Conservation (phyloP, 768 basidiomycete species). For the Mrakia hoshinonis region DNA sequence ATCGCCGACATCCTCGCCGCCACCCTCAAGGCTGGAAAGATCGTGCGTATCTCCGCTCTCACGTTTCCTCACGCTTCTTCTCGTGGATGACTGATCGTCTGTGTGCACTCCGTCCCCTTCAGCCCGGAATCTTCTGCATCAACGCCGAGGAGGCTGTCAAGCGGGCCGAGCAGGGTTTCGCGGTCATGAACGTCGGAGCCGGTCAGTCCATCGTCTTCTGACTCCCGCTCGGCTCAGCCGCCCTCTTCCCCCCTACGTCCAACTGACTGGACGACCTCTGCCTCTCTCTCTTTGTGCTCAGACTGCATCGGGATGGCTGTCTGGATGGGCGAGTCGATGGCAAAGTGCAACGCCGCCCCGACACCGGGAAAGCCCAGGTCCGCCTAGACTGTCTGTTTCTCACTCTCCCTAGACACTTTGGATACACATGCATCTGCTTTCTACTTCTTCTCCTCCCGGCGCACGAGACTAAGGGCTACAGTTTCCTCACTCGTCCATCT, state of each 20-base stretch:
- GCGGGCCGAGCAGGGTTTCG: conserved; percentile 32
- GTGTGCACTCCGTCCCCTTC: conserved; percentile 1
- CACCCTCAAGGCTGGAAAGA: conserved; percentile 39
- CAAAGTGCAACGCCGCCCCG: not conserved
- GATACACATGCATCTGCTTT: too few relatives aligned
- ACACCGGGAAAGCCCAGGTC: too few relatives aligned
- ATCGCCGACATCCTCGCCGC: conserved; percentile 39
- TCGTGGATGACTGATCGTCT: conserved; percentile 31
- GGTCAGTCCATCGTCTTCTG: not conserved
- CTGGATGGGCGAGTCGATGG: not conserved
- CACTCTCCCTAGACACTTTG: too few relatives aligned
- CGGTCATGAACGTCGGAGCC: conserved; percentile 28
- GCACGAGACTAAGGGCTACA: too few relatives aligned
- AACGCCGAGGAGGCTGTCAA: conserved; percentile 30
- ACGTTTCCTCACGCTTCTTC: not conserved
- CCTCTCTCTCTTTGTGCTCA: not conserved
- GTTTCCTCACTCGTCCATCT: too few relatives aligned
- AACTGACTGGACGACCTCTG: not conserved
- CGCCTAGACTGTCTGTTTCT: too few relatives aligned
- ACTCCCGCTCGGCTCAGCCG: not conserved
- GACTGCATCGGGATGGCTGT: conserved; percentile 11
- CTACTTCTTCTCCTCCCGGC: too few relatives aligned
- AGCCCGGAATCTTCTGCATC: conserved; percentile 34
- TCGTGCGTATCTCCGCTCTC: not conserved
- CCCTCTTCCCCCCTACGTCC: too few relatives aligned